Evolutionary conservation across 495 filamentous ascomycete species (phyloP), one percentile per base, ranked within the genome.

Genomic region (Penicillium silybi): DNA sequence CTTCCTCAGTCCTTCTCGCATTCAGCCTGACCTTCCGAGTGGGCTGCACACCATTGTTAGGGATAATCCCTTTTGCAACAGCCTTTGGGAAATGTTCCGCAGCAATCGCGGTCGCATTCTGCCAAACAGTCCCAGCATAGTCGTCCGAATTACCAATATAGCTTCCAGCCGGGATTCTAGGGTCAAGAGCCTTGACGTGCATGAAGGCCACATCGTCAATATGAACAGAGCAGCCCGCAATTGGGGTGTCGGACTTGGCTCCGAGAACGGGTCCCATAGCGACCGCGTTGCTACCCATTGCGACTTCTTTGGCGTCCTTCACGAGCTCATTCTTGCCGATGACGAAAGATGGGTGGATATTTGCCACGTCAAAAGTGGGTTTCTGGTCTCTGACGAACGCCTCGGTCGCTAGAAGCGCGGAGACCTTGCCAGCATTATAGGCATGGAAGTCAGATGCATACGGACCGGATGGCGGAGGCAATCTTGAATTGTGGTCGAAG

Each of bases 101-200:
- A 4, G 8, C 42, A 44, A 44, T 26, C 4, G 0, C 17, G n/a
- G 25, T 29, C 7, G 23, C 42, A 44, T 29, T 44, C 16, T 44
- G 42, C 37, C 42, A 44, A 5, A 29, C 6, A 44, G 15, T 29
- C 8, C 25, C 42, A 29, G 25, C 25, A 10, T 44, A 44, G n/a
- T 29, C 42, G 11, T 29, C 42, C 4, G 20, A 44, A 11, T 44
- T 44, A 5, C 22, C 42, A n/a, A 44, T 29, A 27, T 44, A 44
- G n/a, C 42, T 44, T 44, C 23, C 26, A 5, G 25, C 22, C 0
- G 42, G 42, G 11, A 44, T 22, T 4, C 16, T 32, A 6, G 42
- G 42, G 16, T 44, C 42, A 29, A 44, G 42, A 32, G 22, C 42
- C 42, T 44, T 44, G 25, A 44, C 25, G 27, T 44, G 42, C 42